Conservation (phyloP, 2,329 filamentous ascomycete genomes). For the Aspergillus hortae region DNA sequence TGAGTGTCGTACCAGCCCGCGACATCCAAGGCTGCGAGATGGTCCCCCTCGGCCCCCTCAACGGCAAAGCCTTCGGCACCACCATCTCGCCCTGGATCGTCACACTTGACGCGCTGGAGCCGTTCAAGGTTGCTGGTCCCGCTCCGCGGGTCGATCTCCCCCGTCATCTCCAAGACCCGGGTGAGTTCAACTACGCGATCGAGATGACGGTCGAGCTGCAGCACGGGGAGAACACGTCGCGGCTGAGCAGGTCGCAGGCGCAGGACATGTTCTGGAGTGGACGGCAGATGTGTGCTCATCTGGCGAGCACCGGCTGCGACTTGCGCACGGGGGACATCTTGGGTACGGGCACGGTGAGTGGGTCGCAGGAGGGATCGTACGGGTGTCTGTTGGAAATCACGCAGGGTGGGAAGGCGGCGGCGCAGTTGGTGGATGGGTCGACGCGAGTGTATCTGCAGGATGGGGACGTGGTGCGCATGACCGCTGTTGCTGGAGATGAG, state of each 20-base stretch:
- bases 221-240: background rate
- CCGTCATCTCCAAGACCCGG: conserved; percentile 17
- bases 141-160: conserved; percentile 13
- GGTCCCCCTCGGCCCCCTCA: conserved; percentile 58
- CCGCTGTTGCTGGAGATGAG: conserved; percentile 19
- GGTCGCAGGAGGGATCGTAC: conserved; percentile 16
- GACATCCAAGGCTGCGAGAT: conserved; percentile 62
- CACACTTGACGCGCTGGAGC: conserved; percentile 56
- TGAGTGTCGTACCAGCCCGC: conserved; percentile 12
- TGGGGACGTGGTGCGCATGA: conserved; percentile 27
- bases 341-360: conserved; percentile 31
- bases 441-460: conserved; percentile 22
- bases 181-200: conserved; percentile 18
- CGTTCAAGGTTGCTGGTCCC: conserved; percentile 17
- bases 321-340: conserved; percentile 29
- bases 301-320: conserved; percentile 25
- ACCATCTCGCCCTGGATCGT: conserved; percentile 61
- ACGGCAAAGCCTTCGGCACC: conserved; percentile 59
- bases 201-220: conserved; percentile 20
- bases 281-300: conserved; percentile 28
- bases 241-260: conserved; percentile 11
- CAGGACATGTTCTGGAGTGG: conserved; percentile 26
- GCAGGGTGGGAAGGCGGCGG: conserved; percentile 19
- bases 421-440: conserved; percentile 14
- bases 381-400: conserved; percentile 29